Percentiles rank a stretch among this genome's conserved stretches.
Evolutionary conservation across 108 stramenopile genomes (phyloP).

Genomic region (Schizochytrium sp.): DNA sequence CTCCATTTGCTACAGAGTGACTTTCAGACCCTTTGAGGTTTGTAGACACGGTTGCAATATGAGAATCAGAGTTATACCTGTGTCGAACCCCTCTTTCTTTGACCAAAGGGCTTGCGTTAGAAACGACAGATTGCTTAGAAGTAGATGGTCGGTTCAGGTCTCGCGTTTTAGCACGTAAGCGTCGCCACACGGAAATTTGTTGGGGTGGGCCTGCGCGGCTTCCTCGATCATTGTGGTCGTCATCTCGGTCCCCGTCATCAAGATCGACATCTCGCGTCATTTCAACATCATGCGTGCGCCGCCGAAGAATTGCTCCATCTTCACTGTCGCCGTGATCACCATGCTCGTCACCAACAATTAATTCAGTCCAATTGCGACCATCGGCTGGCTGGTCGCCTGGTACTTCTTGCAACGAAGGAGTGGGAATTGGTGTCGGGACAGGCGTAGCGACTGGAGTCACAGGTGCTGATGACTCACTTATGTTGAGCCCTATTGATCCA

Average conservation of each 20-base stretch:
- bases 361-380: not conserved
- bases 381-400: not conserved
- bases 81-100: no score
- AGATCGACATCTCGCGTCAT: not conserved
- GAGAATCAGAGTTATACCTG: no score
- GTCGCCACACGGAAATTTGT: not conserved
- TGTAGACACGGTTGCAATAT: no score
- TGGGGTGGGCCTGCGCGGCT: not conserved
- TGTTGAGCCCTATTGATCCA: no score
- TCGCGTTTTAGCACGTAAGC: not conserved
- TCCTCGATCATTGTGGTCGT: not conserved
- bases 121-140: not conserved
- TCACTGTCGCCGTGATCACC: not conserved
- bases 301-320: not conserved
- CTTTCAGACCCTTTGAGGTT: no score
- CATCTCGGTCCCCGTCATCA: not conserved
- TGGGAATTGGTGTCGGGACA: not conserved
- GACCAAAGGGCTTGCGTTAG: not conserved
- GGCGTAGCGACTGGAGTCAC: no score
- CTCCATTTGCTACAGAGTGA: no score
- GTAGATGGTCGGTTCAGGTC: slow-evolving; percentile 5
- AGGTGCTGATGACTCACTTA: no score
- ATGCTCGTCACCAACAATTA: no score
- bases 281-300: not conserved
- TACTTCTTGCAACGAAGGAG: not conserved